These are phyloP conservation scores for Yamadazyma songkhlaensis DNA, from an alignment of 1,139 yeast species.

Conservation along the genomic window DNA sequence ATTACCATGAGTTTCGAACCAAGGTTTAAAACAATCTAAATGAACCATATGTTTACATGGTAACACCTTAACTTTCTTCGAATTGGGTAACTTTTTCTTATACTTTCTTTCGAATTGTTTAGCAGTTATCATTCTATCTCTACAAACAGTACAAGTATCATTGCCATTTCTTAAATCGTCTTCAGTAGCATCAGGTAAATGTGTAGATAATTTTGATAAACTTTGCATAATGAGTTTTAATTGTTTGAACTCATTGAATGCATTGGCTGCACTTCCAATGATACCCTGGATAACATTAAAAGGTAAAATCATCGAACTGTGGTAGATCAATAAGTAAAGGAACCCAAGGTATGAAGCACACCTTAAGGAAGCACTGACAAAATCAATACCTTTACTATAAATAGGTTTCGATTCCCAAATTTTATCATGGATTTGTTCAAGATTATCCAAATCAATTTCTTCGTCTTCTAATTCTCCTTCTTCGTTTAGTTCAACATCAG, in stretches of 20 bases:
- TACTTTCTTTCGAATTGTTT: constrained; percentile 24
- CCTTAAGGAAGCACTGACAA: constrained; percentile 45
- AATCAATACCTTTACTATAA: constrained; percentile 57
- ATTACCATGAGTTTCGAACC: constrained; percentile 88
- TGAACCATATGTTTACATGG: constrained; percentile 88
- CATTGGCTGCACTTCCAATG: constrained; percentile 49
- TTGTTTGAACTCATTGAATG: constrained; percentile 50
- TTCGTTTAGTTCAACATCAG: background rate
- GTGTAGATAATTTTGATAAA: constrained; percentile 61
- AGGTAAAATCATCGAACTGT: constrained; percentile 60
- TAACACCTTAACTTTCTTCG: constrained; percentile 70
- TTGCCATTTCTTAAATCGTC: constrained; percentile 61
- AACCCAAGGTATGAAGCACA: constrained; percentile 31
- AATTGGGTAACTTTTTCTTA: constrained; percentile 25
- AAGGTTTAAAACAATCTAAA: constrained; percentile 83
- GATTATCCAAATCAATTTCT: constrained; percentile 22
- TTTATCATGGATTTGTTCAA: constrained; percentile 53
- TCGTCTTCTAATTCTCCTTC: constrained; percentile 11
- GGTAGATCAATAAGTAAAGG: constrained; percentile 39
- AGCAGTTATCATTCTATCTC: constrained; percentile 68
- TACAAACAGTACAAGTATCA: constrained; percentile 75
- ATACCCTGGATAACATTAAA: constrained; percentile 68
- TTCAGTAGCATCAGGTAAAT: constrained; percentile 56
- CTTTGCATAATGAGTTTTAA: constrained; percentile 58
- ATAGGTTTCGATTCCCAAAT: constrained; percentile 73